Conservation (phyloP, 1,139 yeast genomes). For the Candida sojae region DNA sequence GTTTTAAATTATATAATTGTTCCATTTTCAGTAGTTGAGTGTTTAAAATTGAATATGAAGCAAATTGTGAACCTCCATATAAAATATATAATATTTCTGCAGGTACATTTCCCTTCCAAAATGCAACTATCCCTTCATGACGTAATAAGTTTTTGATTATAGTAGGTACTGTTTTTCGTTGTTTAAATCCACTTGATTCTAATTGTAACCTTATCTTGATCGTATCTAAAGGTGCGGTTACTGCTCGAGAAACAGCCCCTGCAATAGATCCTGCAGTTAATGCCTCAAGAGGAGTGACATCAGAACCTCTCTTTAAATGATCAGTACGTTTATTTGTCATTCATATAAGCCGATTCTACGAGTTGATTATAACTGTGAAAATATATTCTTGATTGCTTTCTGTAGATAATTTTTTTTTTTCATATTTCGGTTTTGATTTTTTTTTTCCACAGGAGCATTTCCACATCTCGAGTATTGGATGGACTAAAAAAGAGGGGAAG, state of each 20-base stretch:
- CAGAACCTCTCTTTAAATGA: slow-evolving; percentile 53
- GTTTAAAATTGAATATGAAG: slow-evolving; percentile 64
- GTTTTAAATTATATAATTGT: slow-evolving; percentile 18
- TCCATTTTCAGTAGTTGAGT: slow-evolving; percentile 35
- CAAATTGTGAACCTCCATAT: slow-evolving; percentile 85
- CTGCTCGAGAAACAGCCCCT: slow-evolving; percentile 67
- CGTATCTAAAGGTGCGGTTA: slow-evolving; percentile 90
- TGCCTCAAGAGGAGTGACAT: slow-evolving; percentile 46
- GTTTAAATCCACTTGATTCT: slow-evolving; percentile 16
- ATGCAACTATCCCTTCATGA: slow-evolving; percentile 46
- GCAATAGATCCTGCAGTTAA: slow-evolving; percentile 71
- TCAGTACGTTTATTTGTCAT: slow-evolving; percentile 33
- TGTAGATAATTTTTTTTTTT: too few species aligned
- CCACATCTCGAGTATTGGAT: too few species aligned
- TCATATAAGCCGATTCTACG: slow-evolving; percentile 5
- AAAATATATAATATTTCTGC: slow-evolving; percentile 83
- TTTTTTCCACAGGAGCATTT: neutral
- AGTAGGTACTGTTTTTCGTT: slow-evolving; percentile 16
- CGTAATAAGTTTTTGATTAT: slow-evolving; percentile 25
- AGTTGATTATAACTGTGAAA: too few species aligned
- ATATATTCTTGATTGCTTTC: neutral
- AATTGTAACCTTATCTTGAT: slow-evolving; percentile 84
- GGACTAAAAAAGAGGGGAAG: too few species aligned
- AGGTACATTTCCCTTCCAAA: slow-evolving; percentile 96
- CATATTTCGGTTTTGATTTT: neutral